A percentile compares a stretch with the other conserved stretches of the same genome.
These are phyloP conservation scores for Moesziomyces aphidis DNA, from an alignment of 1,284 basidiomycete species.

Conservation along the genomic window DNA sequence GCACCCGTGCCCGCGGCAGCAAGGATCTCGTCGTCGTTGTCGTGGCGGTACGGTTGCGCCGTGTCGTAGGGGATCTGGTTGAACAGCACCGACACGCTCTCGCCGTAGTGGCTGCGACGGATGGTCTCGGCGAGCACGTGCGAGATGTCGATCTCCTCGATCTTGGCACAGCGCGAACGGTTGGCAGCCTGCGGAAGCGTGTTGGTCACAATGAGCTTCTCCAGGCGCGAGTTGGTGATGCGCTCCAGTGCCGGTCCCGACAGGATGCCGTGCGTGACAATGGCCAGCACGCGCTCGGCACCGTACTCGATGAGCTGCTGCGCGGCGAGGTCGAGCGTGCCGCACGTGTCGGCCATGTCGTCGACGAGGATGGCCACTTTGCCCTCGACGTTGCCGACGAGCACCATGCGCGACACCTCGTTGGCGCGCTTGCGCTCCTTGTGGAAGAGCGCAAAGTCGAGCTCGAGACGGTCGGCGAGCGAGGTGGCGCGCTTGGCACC, in stretches of 20 bases:
- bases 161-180: constrained; percentile 80
- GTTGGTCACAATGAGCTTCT: constrained; percentile 98
- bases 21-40: constrained; percentile 39
- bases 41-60: constrained; percentile 64
- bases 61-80: constrained; percentile 67
- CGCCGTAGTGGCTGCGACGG: constrained; percentile 76
- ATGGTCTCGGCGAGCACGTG: constrained; percentile 97
- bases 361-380: constrained; percentile 98
- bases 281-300: constrained; percentile 84
- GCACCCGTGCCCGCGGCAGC: constrained; percentile 1
- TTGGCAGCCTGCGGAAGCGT: constrained; percentile 92
- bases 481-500: constrained; percentile 98
- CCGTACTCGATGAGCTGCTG: constrained; percentile 90
- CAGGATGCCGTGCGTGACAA: constrained; percentile 98
- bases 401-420: constrained; percentile 97
- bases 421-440: constrained; percentile 99
- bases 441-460: constrained; percentile 99
- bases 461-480: constrained; percentile 93
- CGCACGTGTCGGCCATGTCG: constrained; percentile 99
- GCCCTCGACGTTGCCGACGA: constrained; percentile 92
- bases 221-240: constrained; percentile 72
- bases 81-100: constrained; percentile 63
- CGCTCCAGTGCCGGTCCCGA: constrained; percentile 83
- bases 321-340: constrained; percentile 93
- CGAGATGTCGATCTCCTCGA: constrained; percentile 91